Conservation (phyloP, 345 rosid genomes). For the Citrus unshiu region DNA sequence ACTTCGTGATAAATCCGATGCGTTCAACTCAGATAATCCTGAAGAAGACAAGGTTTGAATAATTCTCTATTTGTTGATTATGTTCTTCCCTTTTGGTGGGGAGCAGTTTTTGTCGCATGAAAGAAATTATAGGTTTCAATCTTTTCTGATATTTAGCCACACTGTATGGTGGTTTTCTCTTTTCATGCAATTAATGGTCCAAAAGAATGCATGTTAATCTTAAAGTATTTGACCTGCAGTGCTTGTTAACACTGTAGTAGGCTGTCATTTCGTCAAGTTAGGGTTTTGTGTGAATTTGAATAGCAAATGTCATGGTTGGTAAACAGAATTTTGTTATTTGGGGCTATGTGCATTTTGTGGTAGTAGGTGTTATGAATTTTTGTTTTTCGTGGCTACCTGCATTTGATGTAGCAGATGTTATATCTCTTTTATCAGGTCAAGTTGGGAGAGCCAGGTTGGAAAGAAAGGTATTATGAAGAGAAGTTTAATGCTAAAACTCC, state of each 20-base stretch:
- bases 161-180: background rate
- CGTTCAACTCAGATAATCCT: slow-evolving; percentile 49
- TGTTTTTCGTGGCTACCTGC: background rate
- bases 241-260: background rate
- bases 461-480: slow-evolving; percentile 88
- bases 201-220: background rate
- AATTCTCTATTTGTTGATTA: background rate
- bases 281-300: background rate
- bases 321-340: background rate
- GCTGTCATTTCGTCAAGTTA: background rate
- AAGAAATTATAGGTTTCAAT: background rate
- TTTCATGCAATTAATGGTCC: background rate
- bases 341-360: no score
- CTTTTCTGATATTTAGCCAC: background rate
- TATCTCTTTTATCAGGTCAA: slow-evolving; percentile 47
- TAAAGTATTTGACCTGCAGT: background rate
- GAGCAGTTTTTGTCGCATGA: background rate
- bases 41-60: slow-evolving; percentile 76
- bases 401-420: background rate
- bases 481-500: slow-evolving; percentile 62
- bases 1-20: slow-evolving; percentile 67
- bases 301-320: background rate
- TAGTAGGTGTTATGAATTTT: no score
- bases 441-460: slow-evolving; percentile 89
- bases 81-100: background rate